Conservation (phyloP, 2,329 filamentous ascomycete genomes). For the Xylariales sp. region DNA sequence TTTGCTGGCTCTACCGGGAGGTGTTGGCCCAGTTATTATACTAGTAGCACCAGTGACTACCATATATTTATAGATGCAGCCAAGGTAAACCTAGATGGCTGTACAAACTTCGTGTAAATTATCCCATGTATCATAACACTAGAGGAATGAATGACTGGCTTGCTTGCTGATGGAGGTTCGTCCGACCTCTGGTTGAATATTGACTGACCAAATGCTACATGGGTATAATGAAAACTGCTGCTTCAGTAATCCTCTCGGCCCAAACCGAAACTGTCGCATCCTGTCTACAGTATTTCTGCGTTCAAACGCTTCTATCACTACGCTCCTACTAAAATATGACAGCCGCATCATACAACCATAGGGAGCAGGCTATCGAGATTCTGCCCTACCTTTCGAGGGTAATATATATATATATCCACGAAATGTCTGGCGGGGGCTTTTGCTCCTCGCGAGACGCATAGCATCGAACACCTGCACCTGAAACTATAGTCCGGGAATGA, state of each 20-base stretch:
- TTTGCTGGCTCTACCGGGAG: background rate
- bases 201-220: slow-evolving; percentile 20
- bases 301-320: background rate
- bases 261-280: slow-evolving; percentile 10
- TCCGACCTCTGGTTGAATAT: slow-evolving; percentile 4
- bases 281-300: slow-evolving; percentile 1
- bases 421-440: background rate
- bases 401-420: slow-evolving; percentile 5
- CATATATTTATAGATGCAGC: too few species aligned
- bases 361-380: background rate
- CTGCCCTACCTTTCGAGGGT: slow-evolving; percentile 3
- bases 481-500: slow-evolving; percentile 8
- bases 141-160: background rate
- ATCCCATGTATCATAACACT: slow-evolving; percentile 2
- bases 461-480: background rate
- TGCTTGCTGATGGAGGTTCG: background rate
- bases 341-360: background rate
- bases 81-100: background rate
- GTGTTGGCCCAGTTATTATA: background rate
- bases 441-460: background rate
- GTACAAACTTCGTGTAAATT: background rate
- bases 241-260: slow-evolving; percentile 2
- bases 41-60: too few species aligned
- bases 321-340: background rate
- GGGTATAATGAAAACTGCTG: slow-evolving; percentile 35